Base-by-base conservation (phyloP, 257 asterid genomes). In the Solanum stenotomum region DNA sequence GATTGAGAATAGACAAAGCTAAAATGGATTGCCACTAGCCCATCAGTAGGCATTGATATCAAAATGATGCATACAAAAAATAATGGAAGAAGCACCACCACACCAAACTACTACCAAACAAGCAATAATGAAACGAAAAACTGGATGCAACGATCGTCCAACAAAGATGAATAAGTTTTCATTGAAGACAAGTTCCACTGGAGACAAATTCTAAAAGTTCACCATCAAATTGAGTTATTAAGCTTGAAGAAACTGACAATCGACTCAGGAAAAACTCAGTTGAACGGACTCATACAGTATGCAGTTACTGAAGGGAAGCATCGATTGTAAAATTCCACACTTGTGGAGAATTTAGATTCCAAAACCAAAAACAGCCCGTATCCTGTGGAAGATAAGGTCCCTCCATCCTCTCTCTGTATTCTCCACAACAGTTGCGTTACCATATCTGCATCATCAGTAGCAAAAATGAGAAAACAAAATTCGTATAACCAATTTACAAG, bases 361-460 rank as follows among this genome's bases (percentile, higher is more conserved):
- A 87, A 92, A 92, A 67, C 92, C 94, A 65, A 92, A 92, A 71
- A 87, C 92, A 44, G 90, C 92, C 12, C 93, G 87, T 25, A 97
- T 96, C 93, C 89, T 96, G 93, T 96, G 94, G 91, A 97, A 97
- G 82, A 97, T 96, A 37, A 94, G 98, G 92, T 97, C 98, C 65
- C 99, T 75, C 99, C 99, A 97, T 91, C 99, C 98, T 87, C 96
- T 93, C 95, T 97, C 99, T 0, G 99, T 95, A 59, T 97, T 97
- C 88, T 97, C 99, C 61, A 97, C 97, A 87, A 97, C 99, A 18
- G 99, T 96, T 72, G 99, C 91, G 89, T 97, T 96, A 7, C 99
- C 99, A 87, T 96, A 96, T 88, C 94, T 92, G 93, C 88, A 31
- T 67, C 10, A 86, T 20, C 37, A 63, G 49, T 34, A 42, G 78